These are phyloP conservation scores for Penicillium diatomitis DNA, from an alignment of 495 filamentous ascomycete species.

Conservation along the genomic window DNA sequence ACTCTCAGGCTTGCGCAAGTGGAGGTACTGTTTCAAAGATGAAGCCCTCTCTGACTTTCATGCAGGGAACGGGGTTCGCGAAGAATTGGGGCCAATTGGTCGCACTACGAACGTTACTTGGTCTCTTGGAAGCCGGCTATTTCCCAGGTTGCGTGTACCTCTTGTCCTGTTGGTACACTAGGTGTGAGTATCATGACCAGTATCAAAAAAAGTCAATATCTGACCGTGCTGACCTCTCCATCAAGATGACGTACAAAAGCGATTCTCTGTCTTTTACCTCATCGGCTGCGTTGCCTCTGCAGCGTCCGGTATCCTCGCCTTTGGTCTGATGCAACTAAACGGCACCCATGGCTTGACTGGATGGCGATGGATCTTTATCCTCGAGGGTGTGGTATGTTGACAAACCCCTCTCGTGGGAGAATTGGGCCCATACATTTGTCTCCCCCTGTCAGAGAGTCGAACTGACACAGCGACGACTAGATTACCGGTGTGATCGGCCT, in stretches of 20 bases:
- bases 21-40: neutral
- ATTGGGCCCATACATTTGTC: too few species aligned
- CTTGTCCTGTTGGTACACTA: slow-evolving; percentile 54
- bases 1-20: neutral
- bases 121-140: slow-evolving; percentile 55
- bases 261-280: slow-evolving; percentile 56
- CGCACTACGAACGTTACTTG: slow-evolving; percentile 48
- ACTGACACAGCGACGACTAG: slow-evolving; percentile 1
- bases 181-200: slow-evolving; percentile 27
- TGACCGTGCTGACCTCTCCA: neutral
- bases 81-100: slow-evolving; percentile 41
- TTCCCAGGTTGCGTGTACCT: slow-evolving; percentile 57
- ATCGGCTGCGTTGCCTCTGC: slow-evolving; percentile 54
- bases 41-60: neutral
- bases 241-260: slow-evolving; percentile 51
- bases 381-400: slow-evolving; percentile 42
- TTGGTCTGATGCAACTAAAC: slow-evolving; percentile 52
- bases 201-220: neutral
- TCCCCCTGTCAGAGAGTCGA: too few species aligned
- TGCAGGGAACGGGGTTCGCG: slow-evolving; percentile 49
- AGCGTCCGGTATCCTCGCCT: slow-evolving; percentile 55
- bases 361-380: slow-evolving; percentile 60
- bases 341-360: slow-evolving; percentile 40
- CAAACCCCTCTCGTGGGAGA: too few species aligned
- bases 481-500: slow-evolving; percentile 36